Conservation (phyloP, 192 early-diverging fungal species). For the Thamnidium elegans region DNA sequence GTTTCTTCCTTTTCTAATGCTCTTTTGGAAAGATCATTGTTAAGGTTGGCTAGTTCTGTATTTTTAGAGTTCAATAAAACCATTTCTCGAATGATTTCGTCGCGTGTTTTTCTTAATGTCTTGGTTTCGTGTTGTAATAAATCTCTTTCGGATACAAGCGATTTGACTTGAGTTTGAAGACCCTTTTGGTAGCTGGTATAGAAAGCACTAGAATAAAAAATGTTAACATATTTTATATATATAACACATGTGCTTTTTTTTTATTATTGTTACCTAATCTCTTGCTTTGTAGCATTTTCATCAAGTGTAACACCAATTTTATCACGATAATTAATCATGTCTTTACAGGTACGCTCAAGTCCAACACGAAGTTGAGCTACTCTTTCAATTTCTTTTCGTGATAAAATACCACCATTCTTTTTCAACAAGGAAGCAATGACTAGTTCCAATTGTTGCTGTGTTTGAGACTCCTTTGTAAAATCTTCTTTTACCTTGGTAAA, state of each 20-base stretch:
- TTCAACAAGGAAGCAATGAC: constrained; percentile 1
- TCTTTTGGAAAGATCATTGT: constrained; percentile 52
- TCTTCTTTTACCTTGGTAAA: constrained; percentile 45
- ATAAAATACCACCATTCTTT: constrained; percentile 9
- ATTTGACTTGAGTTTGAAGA: constrained; percentile 43
- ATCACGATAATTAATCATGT: constrained; percentile 33
- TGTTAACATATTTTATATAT: background rate
- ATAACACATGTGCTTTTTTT: background rate
- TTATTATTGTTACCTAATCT: background rate
- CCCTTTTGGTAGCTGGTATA: constrained; percentile 46
- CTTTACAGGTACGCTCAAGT: constrained; percentile 30
- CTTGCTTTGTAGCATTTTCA: constrained; percentile 18
- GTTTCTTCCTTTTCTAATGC: constrained; percentile 26
- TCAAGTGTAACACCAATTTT: constrained; percentile 39
- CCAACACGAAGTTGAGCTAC: constrained; percentile 24
- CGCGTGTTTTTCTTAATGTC: constrained; percentile 40
- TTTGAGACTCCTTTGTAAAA: constrained; percentile 32
- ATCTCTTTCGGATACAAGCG: constrained; percentile 46
- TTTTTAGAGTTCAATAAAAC: constrained; percentile 51
- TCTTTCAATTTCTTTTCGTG: constrained; percentile 32
- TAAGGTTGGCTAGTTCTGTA: constrained; percentile 49
- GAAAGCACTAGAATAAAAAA: constrained; percentile 11
- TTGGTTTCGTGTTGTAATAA: constrained; percentile 43
- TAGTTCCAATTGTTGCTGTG: constrained; percentile 24
- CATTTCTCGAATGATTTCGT: constrained; percentile 53